phyloP scores from a whole-genome alignment of 257 asterid genomes.

The Ophiorrhiza pumila region DNA sequence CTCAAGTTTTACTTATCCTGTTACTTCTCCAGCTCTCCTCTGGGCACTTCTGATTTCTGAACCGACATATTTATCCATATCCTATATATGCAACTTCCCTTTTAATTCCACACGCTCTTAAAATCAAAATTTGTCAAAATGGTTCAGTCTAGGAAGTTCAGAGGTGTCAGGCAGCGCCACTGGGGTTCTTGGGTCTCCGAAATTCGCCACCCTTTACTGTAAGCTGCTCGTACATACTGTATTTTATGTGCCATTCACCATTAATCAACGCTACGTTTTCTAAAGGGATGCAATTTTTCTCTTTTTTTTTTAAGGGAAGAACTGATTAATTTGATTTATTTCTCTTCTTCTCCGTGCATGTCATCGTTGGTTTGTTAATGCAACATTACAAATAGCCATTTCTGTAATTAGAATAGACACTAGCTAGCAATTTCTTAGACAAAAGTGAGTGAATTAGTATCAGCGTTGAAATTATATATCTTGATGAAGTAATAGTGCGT shows the following conservation, averaged over 20 bases:
- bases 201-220: constrained; percentile 88
- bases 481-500: too few species aligned
- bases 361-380: too few species aligned
- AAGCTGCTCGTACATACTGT: constrained; percentile 13
- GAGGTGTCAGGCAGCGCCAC: constrained; percentile 94
- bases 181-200: constrained; percentile 99
- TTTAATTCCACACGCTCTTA: background rate
- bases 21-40: background rate
- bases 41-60: background rate
- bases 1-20: background rate
- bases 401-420: too few species aligned
- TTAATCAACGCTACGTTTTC: too few species aligned
- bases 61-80: background rate
- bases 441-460: too few species aligned
- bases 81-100: background rate
- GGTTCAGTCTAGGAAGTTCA: constrained; percentile 69
- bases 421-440: too few species aligned
- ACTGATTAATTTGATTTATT: too few species aligned
- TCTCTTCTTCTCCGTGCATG: background rate
- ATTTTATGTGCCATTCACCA: too few species aligned
- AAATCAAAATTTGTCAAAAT: constrained; percentile 11
- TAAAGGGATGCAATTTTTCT: too few species aligned
- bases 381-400: too few species aligned
- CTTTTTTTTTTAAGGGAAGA: too few species aligned
- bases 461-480: too few species aligned